phyloP scores from a whole-genome alignment of 306 rosid species.

The Medicago arabica region DNA sequence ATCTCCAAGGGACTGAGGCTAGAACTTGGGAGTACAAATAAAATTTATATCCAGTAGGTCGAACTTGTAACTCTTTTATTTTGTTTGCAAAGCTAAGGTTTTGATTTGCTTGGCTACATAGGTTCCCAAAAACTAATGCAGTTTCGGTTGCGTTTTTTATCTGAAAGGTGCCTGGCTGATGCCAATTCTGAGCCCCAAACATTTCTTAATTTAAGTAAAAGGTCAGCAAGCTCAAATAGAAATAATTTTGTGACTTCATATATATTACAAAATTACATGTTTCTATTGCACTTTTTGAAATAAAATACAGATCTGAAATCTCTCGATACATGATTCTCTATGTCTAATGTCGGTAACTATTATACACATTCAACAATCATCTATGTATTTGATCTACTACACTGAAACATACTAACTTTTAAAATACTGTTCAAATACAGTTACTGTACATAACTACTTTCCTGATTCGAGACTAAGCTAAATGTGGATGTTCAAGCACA shows the following conservation, averaged over 20 bases:
- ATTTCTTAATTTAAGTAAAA: slow-evolving; percentile 3
- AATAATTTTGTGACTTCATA: slow-evolving; percentile 8
- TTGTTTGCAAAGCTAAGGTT: slow-evolving; percentile 10
- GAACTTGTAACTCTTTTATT: background rate
- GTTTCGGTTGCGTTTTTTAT: background rate
- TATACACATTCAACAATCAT: slow-evolving; percentile 43
- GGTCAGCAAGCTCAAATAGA: slow-evolving; percentile 18
- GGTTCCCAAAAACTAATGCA: background rate
- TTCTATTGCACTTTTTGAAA: slow-evolving; percentile 29
- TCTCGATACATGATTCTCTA: slow-evolving; percentile 22
- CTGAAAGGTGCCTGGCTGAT: background rate
- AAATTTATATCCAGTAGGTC: background rate
- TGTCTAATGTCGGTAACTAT: slow-evolving; percentile 34
- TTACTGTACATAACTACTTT: slow-evolving; percentile 40
- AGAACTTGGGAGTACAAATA: background rate
- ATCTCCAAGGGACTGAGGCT: background rate
- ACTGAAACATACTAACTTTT: slow-evolving; percentile 28
- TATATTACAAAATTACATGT: slow-evolving; percentile 34
- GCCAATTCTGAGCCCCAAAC: slow-evolving; percentile 9
- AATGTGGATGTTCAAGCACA: slow-evolving; percentile 61
- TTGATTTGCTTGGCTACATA: slow-evolving; percentile 23
- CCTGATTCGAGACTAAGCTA: slow-evolving; percentile 19
- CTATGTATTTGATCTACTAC: slow-evolving; percentile 39
- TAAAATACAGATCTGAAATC: slow-evolving; percentile 42
- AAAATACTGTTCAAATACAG: slow-evolving; percentile 41